Evolutionary conservation across 2,329 filamentous ascomycete genomes (phyloP), one percentile per base, ranked within the genome.

Genomic region (Plectosphaerella sp.): DNA sequence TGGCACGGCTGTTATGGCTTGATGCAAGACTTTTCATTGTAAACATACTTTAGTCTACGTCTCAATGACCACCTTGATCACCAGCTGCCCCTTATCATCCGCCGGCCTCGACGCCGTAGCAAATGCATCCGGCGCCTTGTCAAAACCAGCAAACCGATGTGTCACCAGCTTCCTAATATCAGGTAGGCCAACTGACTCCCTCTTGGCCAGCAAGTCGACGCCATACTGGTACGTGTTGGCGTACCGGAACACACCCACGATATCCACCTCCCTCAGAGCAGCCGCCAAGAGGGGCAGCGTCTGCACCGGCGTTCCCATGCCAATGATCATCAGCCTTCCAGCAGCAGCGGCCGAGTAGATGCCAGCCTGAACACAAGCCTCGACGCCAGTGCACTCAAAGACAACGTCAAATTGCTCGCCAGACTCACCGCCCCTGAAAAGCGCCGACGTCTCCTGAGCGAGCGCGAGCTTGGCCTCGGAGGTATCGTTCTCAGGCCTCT

Each of bases 271-370:
- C 16, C 49, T 43, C 10, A 51, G 25, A 5, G 43, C 24, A 3
- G 49, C 49, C 6, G 74, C 75, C 4, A 72, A 76, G 18, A 84
- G 70, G 4, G 78, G 79, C 10, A 83, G 65, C 0, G 74, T 80
- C 58, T 82, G 78, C 22, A 80, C 69, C 1, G 80, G 78, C n/a
- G 71, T 76, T 35, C 80, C 80, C 78, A 84, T 82, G 39, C 80
- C 80, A 28, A 83, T 75, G 11, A 83, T 69, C 57, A 83, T 67
- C 45, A 82, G 67, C 49, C 72, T 73, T 9, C 78, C 79, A n/a
- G 79, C 79, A 1, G 78, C 68, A 50, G 69, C 67, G n/a, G 74
- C 72, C 5, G 54, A 52, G 49, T 57, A 50, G 3, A 61, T 35
- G 5, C 52, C 55, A n/a, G 50, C 49, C 28, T 59, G 57, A 12